Evolutionary conservation across 2,329 filamentous ascomycete species (phyloP), one percentile per base, ranked within the genome.

Genomic region (Neoascochyta sp.): DNA sequence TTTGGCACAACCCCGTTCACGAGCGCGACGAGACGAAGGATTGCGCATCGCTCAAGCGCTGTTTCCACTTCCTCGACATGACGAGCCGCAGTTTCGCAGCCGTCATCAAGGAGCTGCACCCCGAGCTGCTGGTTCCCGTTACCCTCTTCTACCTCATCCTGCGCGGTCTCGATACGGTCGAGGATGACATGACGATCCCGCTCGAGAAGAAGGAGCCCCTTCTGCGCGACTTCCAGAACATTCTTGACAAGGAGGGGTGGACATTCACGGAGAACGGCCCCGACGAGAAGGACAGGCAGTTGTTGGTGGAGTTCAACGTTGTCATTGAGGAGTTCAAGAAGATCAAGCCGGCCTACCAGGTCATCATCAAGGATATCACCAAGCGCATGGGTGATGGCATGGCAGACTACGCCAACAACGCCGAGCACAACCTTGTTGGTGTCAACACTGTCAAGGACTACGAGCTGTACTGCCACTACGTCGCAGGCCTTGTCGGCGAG

Each of bases 311-410:
- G 66, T 98, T 98, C 61, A 80, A 95, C 62, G 77, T 83, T 34
- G 81, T 98, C 42, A 76, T 95, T 45, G 70, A 75, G 35, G 90
- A 98, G 72, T 86, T 90, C 65, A 86, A 85, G 70, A 83, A 85
- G 66, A 72, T 95, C 64, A 93, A 95, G 71, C 77, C 80, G 27
- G 78, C 76, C 33, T 96, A 98, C 68, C 78, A 76, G 63, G 76
- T 73, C 5, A 89, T 96, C 57, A 92, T 98, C 66, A 82, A 83
- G 65, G 90, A 96, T 52, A 95, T 96, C 57, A 87, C 88, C 17
- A 71, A 81, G 56, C 85, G 87, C 68, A 98, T 98, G 92, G 90
- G 89, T 43, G 89, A 96, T 56, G 92, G 92, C 48, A 98, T 98
- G 92, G 92, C 92, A 16, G 90, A 98, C 66, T 98, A 94, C 62